A percentile compares a stretch with the other conserved stretches of the same genome.
These are phyloP conservation scores for Kregervanrija delftensis DNA, from an alignment of 805 yeast species.

Conservation along the genomic window DNA sequence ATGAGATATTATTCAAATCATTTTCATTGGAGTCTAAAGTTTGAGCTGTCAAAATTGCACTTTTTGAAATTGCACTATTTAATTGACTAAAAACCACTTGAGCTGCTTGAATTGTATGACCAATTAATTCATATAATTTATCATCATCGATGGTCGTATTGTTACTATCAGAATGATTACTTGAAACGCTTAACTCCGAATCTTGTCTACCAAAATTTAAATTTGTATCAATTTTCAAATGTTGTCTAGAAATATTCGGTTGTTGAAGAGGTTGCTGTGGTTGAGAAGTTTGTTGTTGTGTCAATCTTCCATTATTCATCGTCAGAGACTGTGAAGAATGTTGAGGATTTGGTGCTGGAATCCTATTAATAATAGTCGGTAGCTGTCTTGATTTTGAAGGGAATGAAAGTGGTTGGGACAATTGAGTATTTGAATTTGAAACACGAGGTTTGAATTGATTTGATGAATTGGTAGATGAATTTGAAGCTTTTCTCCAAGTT, in stretches of 20 bases:
- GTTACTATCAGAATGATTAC: slow-evolving; percentile 8
- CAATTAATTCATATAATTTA: slow-evolving; percentile 23
- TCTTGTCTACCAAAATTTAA: slow-evolving; percentile 20
- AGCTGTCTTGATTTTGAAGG: slow-evolving; percentile 2
- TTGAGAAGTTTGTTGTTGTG: background rate
- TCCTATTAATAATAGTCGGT: slow-evolving; percentile 2
- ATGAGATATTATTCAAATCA: slow-evolving; percentile 33
- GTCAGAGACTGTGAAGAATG: slow-evolving; percentile 2
- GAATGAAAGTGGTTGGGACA: slow-evolving; percentile 1
- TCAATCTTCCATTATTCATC: background rate
- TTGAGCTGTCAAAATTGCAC: slow-evolving; percentile 50
- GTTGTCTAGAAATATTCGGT: slow-evolving; percentile 13
- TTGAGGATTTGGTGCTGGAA: slow-evolving; percentile 10
- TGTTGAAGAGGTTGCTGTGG: slow-evolving; percentile 1
- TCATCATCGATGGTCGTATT: slow-evolving; percentile 19
- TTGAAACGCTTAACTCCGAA: slow-evolving; percentile 20
- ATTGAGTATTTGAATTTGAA: background rate
- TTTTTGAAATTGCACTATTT: slow-evolving; percentile 57
- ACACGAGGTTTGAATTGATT: background rate
- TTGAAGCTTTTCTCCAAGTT: background rate
- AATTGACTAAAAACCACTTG: slow-evolving; percentile 73
- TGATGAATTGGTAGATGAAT: background rate
- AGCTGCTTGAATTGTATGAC: slow-evolving; percentile 40
- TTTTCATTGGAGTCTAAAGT: slow-evolving; percentile 1
- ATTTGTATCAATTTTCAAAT: slow-evolving; percentile 21